Percentiles rank a stretch among this genome's conserved stretches.
These are phyloP conservation scores for Cerrena zonata DNA, from an alignment of 1,284 basidiomycete genomes.

Conservation along the genomic window DNA sequence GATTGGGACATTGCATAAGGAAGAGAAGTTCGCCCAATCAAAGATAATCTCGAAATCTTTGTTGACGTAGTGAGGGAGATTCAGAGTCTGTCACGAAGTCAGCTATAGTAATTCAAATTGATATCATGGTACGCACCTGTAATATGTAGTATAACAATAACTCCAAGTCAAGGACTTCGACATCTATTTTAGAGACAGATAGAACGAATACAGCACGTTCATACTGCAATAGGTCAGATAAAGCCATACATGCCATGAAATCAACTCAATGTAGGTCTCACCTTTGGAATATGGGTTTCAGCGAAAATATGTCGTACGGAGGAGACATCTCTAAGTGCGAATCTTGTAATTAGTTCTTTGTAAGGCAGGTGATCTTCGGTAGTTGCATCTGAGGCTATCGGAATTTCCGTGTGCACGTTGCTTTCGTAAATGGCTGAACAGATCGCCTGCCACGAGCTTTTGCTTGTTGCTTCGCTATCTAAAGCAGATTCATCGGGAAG, in stretches of 20 bases:
- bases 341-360: conserved; percentile 65
- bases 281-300: conserved; percentile 47
- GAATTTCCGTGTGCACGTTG: conserved; percentile 64
- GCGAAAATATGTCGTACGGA: conserved; percentile 67
- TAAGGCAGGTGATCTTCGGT: conserved; percentile 57
- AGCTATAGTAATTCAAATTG: conserved; percentile 1
- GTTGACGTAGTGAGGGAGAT: conserved; percentile 39
- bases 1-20: conserved; percentile 73
- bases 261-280: conserved; percentile 22
- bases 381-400: conserved; percentile 45
- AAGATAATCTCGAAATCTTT: conserved; percentile 70
- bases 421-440: conserved; percentile 74
- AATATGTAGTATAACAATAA: conserved; percentile 79
- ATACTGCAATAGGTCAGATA: conserved; percentile 34
- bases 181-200: conserved; percentile 64
- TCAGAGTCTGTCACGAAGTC: conserved; percentile 30
- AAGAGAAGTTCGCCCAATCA: conserved; percentile 77
- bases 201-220: conserved; percentile 55
- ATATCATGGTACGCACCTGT: conserved; percentile 42
- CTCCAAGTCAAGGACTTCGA: conserved; percentile 82
- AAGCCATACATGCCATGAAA: no score
- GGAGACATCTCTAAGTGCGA: conserved; percentile 56
- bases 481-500: conserved; percentile 43
- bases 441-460: conserved; percentile 70
- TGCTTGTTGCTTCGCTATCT: conserved; percentile 57